Conservation (phyloP, 2,329 filamentous ascomycete species). For the Fusarium sp. region DNA sequence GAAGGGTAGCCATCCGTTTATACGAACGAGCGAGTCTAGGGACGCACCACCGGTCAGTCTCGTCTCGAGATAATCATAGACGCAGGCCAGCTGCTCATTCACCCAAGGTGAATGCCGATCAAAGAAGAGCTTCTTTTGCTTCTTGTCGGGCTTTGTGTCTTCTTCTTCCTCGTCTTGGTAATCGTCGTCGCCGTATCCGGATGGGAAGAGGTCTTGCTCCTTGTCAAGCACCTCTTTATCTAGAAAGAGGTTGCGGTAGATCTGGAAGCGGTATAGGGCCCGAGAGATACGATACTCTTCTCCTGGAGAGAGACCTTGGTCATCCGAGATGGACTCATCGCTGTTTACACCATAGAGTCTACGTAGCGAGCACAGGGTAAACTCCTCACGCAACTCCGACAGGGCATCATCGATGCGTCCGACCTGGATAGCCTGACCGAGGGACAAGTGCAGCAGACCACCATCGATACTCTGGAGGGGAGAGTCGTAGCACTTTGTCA, state of each 20-base stretch:
- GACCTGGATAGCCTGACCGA: conserved; percentile 31
- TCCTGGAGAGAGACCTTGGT: conserved; percentile 4
- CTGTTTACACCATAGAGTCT: conserved; percentile 30
- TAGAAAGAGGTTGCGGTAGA: conserved; percentile 37
- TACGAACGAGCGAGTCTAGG: neutral
- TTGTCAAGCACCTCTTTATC: conserved; percentile 4
- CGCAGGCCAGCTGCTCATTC: conserved; percentile 39
- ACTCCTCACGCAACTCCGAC: conserved; percentile 12
- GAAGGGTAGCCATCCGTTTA: neutral
- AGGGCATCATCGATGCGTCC: conserved; percentile 27
- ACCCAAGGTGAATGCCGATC: conserved; percentile 37
- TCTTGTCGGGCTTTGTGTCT: neutral
- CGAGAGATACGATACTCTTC: conserved; percentile 33
- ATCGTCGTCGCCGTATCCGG: neutral
- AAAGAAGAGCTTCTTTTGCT: conserved; percentile 38
- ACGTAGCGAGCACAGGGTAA: conserved; percentile 14
- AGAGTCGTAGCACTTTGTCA: conserved; percentile 27
- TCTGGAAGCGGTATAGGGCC: conserved; percentile 40
- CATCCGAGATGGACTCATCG: conserved; percentile 7
- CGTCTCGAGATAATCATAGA: conserved; percentile 37
- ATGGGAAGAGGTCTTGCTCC: conserved; percentile 11
- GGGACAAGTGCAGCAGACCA: conserved; percentile 11
- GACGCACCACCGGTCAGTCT: conserved; percentile 34
- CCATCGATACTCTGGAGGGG: conserved; percentile 16
- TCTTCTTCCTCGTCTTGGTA: neutral